Evolutionary conservation across 2,329 filamentous ascomycete genomes (phyloP).

Genomic region (Sporothrix pseudoabietina): DNA sequence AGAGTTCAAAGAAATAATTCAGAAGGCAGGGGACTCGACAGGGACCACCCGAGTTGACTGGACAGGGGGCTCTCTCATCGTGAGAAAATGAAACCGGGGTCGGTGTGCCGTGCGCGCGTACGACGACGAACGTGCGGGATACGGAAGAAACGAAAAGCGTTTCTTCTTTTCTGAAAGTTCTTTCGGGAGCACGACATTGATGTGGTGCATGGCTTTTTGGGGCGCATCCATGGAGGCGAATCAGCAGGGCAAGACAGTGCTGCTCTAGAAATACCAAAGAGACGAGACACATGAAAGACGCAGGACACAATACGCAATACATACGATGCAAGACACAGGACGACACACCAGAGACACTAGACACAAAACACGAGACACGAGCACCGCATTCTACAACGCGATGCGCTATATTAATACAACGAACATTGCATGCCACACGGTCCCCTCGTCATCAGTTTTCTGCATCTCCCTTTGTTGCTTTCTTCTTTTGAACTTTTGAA

Average conservation of each 20-base stretch:
- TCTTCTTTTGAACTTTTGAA: neutral
- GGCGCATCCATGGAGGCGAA: neutral
- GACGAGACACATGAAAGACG: neutral
- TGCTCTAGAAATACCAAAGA: neutral
- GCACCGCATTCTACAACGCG: neutral
- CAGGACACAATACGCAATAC: neutral
- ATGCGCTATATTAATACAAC: conserved; percentile 1
- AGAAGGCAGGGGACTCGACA: conserved; percentile 4
- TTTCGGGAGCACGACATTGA: neutral
- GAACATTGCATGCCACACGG: conserved; percentile 9
- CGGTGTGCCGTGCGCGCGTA: conserved; percentile 2
- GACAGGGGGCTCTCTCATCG: neutral
- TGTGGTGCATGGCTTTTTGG: neutral
- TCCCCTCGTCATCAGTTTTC: conserved; percentile 8
- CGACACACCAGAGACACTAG: neutral
- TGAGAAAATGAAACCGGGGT: conserved; percentile 22
- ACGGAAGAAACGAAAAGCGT: neutral
- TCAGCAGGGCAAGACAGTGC: neutral
- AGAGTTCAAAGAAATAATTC: neutral
- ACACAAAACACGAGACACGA: conserved; percentile 1
- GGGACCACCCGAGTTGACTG: neutral
- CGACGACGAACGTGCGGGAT: conserved; percentile 18
- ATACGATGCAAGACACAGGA: neutral
- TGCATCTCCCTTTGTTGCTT: neutral
- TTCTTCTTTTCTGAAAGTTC: neutral